These are phyloP conservation scores for Gaultheria prostrata DNA, from an alignment of 148 eudicot species.

Conservation along the genomic window DNA sequence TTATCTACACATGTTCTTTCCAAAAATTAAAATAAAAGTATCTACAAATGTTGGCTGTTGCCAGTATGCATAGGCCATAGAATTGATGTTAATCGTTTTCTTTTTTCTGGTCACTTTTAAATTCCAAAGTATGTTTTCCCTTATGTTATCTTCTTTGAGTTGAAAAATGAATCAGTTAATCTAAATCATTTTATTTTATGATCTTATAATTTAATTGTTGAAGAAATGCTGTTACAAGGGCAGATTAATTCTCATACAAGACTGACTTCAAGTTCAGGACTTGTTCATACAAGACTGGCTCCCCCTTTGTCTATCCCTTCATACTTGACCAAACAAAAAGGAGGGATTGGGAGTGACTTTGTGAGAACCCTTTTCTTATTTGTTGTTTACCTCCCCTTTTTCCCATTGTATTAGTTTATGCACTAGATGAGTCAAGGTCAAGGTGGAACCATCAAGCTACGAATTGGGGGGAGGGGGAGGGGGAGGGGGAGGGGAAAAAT, in stretches of 20 bases:
- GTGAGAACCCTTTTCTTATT: background rate
- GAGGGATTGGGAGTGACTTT: background rate
- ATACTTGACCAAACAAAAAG: background rate
- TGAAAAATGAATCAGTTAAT: too few relatives aligned
- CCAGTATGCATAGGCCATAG: too few relatives aligned
- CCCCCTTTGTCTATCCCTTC: background rate
- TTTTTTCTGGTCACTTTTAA: too few relatives aligned
- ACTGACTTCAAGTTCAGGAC: background rate
- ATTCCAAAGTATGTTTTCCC: too few relatives aligned
- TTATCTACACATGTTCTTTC: too few relatives aligned
- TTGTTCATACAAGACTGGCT: background rate
- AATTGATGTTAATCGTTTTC: too few relatives aligned
- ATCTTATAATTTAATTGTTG: background rate
- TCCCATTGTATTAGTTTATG: background rate
- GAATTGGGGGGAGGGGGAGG: background rate
- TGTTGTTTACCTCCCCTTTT: background rate
- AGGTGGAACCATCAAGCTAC: background rate
- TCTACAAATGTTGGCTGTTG: too few relatives aligned
- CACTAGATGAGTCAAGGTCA: background rate
- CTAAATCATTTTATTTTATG: too few relatives aligned
- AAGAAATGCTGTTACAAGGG: background rate
- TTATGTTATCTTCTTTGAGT: too few relatives aligned
- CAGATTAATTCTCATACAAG: background rate
- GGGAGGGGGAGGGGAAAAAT: background rate
- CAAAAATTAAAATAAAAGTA: too few relatives aligned